Percentiles rank a stretch among this genome's conserved stretches.
Evolutionary conservation across 768 basidiomycete species (phyloP).

Genomic region (Rubroboletus pulcherrimus): DNA sequence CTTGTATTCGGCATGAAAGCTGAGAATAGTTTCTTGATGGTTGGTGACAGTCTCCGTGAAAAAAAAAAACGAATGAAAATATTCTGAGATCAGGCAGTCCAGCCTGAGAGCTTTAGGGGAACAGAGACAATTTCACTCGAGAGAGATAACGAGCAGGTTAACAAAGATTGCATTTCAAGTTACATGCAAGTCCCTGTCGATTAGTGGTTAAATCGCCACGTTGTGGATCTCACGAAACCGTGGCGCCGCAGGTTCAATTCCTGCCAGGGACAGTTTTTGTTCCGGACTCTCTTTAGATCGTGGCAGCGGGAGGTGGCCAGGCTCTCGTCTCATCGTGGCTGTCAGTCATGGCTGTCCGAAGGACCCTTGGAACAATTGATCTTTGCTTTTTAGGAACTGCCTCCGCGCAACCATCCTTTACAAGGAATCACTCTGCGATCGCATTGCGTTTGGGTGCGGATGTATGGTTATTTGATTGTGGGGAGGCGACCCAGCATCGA

Average conservation of each 20-base stretch:
- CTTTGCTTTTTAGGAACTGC: conserved; percentile 80
- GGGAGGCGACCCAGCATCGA: conserved; percentile 79
- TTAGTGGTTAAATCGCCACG: conserved; percentile 43
- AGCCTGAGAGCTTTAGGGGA: too few relatives aligned
- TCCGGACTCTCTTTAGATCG: too few relatives aligned
- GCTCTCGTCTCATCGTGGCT: neutral
- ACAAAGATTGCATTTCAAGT: neutral
- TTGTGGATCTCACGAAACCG: conserved; percentile 36
- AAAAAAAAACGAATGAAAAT: neutral
- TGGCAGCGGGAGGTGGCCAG: neutral
- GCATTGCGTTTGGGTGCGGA: conserved; percentile 63
- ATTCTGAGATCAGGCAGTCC: too few relatives aligned
- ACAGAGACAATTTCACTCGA: neutral
- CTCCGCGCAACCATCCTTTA: conserved; percentile 75
- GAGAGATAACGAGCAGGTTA: neutral
- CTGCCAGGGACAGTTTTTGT: conserved; percentile 35
- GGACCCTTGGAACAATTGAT: conserved; percentile 37
- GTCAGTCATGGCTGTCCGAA: conserved; percentile 18
- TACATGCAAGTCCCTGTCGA: conserved; percentile 35
- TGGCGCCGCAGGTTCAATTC: conserved; percentile 39
- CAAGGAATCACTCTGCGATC: conserved; percentile 73
- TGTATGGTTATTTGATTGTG: conserved; percentile 85
- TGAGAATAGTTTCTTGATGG: neutral
- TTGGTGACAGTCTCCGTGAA: neutral
- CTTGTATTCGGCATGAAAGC: conserved; percentile 13